These are phyloP conservation scores for Hysterium pulicare DNA, from an alignment of 2,329 filamentous ascomycete genomes.

Conservation along the genomic window DNA sequence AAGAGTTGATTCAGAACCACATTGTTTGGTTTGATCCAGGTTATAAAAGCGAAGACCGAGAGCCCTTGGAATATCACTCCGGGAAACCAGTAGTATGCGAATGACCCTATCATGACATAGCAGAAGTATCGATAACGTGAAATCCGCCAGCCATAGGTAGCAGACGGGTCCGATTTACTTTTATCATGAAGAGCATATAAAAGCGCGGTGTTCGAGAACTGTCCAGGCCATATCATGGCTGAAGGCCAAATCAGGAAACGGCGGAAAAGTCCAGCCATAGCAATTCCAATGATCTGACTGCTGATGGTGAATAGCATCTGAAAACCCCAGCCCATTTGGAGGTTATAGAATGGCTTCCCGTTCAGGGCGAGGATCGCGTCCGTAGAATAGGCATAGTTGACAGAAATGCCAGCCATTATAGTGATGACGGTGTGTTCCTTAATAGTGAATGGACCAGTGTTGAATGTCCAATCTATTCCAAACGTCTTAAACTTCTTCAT, in stretches of 20 bases:
- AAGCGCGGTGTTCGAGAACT: conserved; percentile 62
- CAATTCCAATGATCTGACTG: conserved; percentile 57
- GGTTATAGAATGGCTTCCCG: conserved; percentile 60
- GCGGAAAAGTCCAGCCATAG: conserved; percentile 24
- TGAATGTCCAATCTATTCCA: conserved; percentile 56
- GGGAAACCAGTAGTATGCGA: conserved; percentile 44
- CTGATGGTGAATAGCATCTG: conserved; percentile 65
- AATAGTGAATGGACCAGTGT: conserved; percentile 66
- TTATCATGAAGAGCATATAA: conserved; percentile 73
- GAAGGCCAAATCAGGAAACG: conserved; percentile 45
- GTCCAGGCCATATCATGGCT: conserved; percentile 72
- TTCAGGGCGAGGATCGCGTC: conserved; percentile 65
- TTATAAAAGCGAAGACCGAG: conserved; percentile 67
- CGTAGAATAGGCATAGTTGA: conserved; percentile 60
- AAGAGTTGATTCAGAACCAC: conserved; percentile 70
- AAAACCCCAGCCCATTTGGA: conserved; percentile 64
- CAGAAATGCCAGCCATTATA: conserved; percentile 6
- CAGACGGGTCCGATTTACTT: conserved; percentile 50
- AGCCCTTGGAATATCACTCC: conserved; percentile 67
- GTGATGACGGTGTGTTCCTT: conserved; percentile 66
- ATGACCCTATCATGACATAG: conserved; percentile 55
- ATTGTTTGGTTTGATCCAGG: conserved; percentile 67
- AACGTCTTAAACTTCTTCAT: conserved; percentile 49
- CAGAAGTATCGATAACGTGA: conserved; percentile 64
- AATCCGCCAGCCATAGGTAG: conserved; percentile 62